These are phyloP conservation scores for Saccharum hybrid DNA, from an alignment of 202 grass and related monocot species.

Conservation along the genomic window DNA sequence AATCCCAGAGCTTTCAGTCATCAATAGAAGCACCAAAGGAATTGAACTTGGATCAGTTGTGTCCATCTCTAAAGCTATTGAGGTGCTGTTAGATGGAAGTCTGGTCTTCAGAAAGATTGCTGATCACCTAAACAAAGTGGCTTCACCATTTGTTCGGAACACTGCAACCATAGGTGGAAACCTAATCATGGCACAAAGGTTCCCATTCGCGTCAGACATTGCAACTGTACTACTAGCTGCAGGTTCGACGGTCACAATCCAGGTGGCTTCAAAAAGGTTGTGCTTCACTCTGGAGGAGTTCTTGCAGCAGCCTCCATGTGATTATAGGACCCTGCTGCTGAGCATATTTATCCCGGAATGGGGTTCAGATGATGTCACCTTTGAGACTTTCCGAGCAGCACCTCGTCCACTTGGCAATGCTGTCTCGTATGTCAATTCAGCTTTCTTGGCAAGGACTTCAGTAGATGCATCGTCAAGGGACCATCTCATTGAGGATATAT, in stretches of 20 bases:
- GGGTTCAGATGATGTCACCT: constrained; percentile 54
- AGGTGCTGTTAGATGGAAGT: constrained; percentile 54
- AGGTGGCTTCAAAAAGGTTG: constrained; percentile 47
- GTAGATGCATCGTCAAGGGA: neutral
- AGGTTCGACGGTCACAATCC: constrained; percentile 52
- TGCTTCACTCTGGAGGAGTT: constrained; percentile 68
- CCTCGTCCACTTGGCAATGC: constrained; percentile 81
- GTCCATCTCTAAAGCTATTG: constrained; percentile 66
- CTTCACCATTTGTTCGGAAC: constrained; percentile 73
- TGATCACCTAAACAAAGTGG: constrained; percentile 72
- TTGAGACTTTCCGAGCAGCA: constrained; percentile 72
- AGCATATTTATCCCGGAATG: constrained; percentile 68
- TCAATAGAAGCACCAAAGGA: constrained; percentile 57
- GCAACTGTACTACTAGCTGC: constrained; percentile 67
- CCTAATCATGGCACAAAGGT: constrained; percentile 70
- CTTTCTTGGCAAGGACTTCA: constrained; percentile 73
- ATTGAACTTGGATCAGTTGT: constrained; percentile 69
- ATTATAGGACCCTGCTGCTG: constrained; percentile 56
- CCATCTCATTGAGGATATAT: constrained; percentile 59
- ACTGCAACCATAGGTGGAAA: constrained; percentile 80
- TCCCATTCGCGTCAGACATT: constrained; percentile 60
- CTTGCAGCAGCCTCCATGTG: constrained; percentile 60
- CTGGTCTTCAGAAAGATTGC: constrained; percentile 64
- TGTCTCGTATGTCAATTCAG: constrained; percentile 74
- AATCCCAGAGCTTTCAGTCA: constrained; percentile 61